These are phyloP conservation scores for Diversispora epigaea DNA, from an alignment of 192 early-diverging fungal species.

Conservation along the genomic window DNA sequence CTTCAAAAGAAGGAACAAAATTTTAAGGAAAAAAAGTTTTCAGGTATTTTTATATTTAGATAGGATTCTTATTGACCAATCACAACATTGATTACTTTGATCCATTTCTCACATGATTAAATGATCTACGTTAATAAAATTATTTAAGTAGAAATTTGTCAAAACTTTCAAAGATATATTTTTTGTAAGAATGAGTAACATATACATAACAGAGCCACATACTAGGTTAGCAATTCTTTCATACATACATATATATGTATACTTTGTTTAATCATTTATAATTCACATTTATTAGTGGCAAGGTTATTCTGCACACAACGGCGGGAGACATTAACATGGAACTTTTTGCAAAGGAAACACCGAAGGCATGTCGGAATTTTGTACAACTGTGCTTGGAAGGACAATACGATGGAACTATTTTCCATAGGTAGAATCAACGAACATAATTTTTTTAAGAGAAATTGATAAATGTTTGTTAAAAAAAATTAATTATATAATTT, in stretches of 20 bases:
- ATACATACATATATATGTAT: background rate
- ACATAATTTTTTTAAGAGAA: background rate
- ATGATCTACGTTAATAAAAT: too few species aligned
- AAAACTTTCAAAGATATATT: too few species aligned
- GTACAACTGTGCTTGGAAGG: constrained; percentile 89
- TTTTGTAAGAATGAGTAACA: too few species aligned
- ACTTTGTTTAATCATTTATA: background rate
- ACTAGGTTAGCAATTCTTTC: background rate
- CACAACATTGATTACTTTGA: too few species aligned
- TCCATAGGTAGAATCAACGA: constrained; percentile 65
- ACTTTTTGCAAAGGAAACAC: constrained; percentile 92
- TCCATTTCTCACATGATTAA: too few species aligned
- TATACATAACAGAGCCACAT: background rate
- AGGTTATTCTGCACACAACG: constrained; percentile 82
- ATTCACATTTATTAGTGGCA: constrained; percentile 49
- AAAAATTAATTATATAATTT: background rate
- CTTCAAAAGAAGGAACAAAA: too few species aligned
- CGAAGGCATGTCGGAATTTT: constrained; percentile 93
- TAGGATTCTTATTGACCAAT: too few species aligned
- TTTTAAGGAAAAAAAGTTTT: too few species aligned
- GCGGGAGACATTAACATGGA: constrained; percentile 87
- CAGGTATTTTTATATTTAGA: too few species aligned
- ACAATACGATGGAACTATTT: constrained; percentile 85
- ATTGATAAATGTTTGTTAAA: background rate
- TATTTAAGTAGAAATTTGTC: too few species aligned